Evolutionary conservation across 2,329 filamentous ascomycete species (phyloP).

Genomic region (Trichoderma sp.): DNA sequence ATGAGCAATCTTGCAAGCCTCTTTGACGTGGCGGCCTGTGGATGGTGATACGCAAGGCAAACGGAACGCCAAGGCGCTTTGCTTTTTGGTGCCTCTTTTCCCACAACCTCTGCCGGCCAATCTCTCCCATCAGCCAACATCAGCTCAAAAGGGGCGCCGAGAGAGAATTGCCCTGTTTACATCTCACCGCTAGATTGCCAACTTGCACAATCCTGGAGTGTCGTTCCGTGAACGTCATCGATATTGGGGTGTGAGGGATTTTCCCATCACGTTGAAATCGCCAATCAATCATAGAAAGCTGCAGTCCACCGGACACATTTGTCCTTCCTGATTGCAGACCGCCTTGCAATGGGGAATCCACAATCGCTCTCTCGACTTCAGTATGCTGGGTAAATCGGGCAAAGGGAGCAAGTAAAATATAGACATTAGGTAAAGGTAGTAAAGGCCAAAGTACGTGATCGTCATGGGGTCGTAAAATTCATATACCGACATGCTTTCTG

Average conservation of each 20-base stretch:
- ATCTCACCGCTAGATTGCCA: neutral
- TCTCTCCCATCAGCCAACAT: neutral
- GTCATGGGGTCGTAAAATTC: neutral
- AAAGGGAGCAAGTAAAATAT: neutral
- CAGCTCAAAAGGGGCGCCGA: neutral
- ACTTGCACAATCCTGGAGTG: neutral
- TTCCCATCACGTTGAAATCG: neutral
- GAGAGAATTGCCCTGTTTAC: neutral
- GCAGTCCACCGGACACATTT: neutral
- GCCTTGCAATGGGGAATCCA: neutral
- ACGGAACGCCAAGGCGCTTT: neutral
- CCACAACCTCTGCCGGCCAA: neutral
- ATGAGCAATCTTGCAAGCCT: neutral
- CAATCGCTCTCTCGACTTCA: neutral
- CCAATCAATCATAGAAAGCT: neutral
- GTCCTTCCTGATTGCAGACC: neutral
- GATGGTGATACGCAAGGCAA: neutral
- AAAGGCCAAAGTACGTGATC: neutral
- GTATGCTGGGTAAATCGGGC: neutral
- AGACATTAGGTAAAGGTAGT: neutral
- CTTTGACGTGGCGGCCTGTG: neutral
- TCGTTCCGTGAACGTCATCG: neutral
- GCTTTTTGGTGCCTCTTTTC: neutral
- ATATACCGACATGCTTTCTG: neutral
- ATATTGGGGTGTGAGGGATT: neutral